These are phyloP conservation scores for Vaccinium darrowii DNA, from an alignment of 148 eudicot species.

Conservation along the genomic window DNA sequence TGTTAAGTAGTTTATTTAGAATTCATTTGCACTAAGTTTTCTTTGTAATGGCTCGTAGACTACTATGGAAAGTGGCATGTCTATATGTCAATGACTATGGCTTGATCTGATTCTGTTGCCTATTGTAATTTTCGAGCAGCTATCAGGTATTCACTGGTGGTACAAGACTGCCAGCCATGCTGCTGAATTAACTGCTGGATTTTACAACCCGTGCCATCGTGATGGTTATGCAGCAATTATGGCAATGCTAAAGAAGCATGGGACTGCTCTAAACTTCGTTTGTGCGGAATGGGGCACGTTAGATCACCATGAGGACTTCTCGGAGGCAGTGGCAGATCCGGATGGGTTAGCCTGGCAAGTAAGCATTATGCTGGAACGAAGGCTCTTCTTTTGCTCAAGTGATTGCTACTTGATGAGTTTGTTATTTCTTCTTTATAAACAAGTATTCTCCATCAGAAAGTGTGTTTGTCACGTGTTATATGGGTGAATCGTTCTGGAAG, in stretches of 20 bases:
- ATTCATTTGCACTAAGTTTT: background rate
- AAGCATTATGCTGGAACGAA: constrained; percentile 28
- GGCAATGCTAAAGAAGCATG: constrained; percentile 83
- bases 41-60: background rate
- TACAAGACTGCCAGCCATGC: constrained; percentile 97
- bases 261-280: constrained; percentile 55
- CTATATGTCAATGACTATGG: background rate
- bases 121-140: constrained; percentile 48
- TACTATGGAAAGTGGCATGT: background rate
- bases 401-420: background rate
- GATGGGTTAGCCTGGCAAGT: constrained; percentile 94
- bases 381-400: background rate
- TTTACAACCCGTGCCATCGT: constrained; percentile 81
- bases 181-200: constrained; percentile 94
- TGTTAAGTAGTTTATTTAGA: background rate
- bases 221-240: constrained; percentile 81
- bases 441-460: background rate
- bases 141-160: constrained; percentile 89
- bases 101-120: constrained; percentile 15
- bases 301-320: constrained; percentile 45
- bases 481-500: constrained; percentile 5
- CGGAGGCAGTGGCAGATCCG: constrained; percentile 73
- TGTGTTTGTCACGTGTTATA: background rate
- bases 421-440: background rate
- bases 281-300: constrained; percentile 56